These are phyloP conservation scores for Flammula alnicola DNA, from an alignment of 1,284 basidiomycete species.

Conservation along the genomic window DNA sequence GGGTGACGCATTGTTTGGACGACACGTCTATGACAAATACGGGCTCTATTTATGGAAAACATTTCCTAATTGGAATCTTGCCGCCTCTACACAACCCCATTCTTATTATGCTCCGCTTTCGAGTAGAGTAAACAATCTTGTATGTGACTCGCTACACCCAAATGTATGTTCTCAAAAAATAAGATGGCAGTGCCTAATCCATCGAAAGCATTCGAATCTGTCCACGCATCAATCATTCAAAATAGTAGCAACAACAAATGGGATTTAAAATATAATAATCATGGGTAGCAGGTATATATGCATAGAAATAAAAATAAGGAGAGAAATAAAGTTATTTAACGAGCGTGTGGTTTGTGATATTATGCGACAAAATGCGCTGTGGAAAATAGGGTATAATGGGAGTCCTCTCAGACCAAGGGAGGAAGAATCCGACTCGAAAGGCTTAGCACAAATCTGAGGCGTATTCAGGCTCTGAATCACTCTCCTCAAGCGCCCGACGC, in stretches of 20 bases:
- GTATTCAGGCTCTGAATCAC: constrained; percentile 4
- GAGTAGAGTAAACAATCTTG: background rate
- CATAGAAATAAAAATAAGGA: background rate
- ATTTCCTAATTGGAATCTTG: constrained; percentile 1
- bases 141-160: too few species aligned
- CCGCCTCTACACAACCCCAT: too few species aligned
- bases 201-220: too few species aligned
- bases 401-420: background rate
- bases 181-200: background rate
- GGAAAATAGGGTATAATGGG: background rate
- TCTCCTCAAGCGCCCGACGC: background rate
- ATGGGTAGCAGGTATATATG: background rate
- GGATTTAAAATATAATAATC: too few species aligned
- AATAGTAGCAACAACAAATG: too few species aligned
- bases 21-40: too few species aligned
- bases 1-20: too few species aligned
- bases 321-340: too few species aligned
- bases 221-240: too few species aligned
- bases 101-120: background rate
- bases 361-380: background rate
- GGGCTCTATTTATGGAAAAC: constrained; percentile 1
- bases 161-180: too few species aligned
- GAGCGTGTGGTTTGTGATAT: too few species aligned
- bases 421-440: background rate
- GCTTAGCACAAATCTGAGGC: background rate